Evolutionary conservation across 352 stramenopile species (phyloP).

Genomic region (Phytophthora tentaculata): DNA sequence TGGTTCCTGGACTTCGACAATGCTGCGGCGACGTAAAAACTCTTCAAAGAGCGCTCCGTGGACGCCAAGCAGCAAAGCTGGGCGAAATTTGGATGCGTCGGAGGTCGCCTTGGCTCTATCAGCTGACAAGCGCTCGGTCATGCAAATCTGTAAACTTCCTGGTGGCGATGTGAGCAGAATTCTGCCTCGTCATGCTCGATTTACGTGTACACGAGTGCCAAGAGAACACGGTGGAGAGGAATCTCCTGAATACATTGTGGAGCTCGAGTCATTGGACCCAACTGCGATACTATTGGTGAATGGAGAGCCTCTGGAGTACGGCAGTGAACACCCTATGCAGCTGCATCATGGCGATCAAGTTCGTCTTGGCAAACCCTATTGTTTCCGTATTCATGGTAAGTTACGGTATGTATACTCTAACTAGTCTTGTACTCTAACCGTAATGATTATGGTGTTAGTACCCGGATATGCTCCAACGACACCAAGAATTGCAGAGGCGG

Average conservation of each 20-base stretch:
- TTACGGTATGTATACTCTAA: neutral
- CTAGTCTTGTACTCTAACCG: neutral
- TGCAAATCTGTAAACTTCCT: slow-evolving; percentile 43
- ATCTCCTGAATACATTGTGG: slow-evolving; percentile 32
- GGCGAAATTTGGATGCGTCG: slow-evolving; percentile 10
- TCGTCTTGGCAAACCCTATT: slow-evolving; percentile 44
- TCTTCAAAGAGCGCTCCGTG: slow-evolving; percentile 33
- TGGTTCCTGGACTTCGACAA: slow-evolving; percentile 50
- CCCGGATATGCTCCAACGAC: slow-evolving; percentile 22
- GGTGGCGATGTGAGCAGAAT: slow-evolving; percentile 27
- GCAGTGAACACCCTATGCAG: slow-evolving; percentile 13
- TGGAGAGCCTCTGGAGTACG: slow-evolving; percentile 28
- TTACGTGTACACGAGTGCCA: slow-evolving; percentile 33
- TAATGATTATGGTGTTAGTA: slow-evolving; percentile 20
- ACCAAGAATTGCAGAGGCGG: slow-evolving; percentile 34
- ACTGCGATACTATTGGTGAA: slow-evolving; percentile 52
- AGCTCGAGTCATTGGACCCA: slow-evolving; percentile 43
- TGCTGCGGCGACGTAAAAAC: slow-evolving; percentile 37
- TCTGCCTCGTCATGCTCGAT: slow-evolving; percentile 36
- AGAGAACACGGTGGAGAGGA: slow-evolving; percentile 15
- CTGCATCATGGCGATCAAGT: slow-evolving; percentile 61
- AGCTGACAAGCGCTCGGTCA: slow-evolving; percentile 29
- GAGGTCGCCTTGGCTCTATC: slow-evolving; percentile 24
- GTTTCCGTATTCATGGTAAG: slow-evolving; percentile 59
- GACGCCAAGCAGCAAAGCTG: slow-evolving; percentile 17